A percentile compares a stretch with the other conserved stretches of the same genome.
phyloP scores from a whole-genome alignment of 345 rosid species.

The Physaria fendleri region DNA sequence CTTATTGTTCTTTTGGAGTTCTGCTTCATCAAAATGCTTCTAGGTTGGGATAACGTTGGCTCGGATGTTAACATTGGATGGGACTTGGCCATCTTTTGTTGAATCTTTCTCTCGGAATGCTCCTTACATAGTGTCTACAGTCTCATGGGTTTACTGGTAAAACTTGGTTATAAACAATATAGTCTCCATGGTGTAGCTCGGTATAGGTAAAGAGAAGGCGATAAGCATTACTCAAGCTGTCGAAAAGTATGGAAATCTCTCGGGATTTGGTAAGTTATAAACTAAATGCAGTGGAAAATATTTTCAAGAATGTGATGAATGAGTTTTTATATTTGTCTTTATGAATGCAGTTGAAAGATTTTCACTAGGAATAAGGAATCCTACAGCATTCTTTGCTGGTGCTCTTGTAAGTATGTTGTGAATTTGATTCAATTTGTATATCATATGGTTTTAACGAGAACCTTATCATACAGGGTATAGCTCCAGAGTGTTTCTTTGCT shows the following conservation, averaged over 20 bases:
- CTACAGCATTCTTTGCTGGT: conserved; percentile 80
- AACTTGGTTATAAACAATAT: conserved; percentile 16
- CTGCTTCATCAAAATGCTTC: not conserved
- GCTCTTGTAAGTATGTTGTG: conserved; percentile 46
- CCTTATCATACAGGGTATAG: conserved; percentile 61
- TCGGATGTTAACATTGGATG: conserved; percentile 64
- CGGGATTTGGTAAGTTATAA: conserved; percentile 62
- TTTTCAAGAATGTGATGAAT: not conserved
- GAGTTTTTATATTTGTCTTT: not conserved
- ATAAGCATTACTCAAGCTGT: conserved; percentile 43
- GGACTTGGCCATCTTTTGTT: conserved; percentile 71
- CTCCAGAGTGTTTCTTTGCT: conserved; percentile 78
- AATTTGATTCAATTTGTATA: not conserved
- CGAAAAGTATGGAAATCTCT: conserved; percentile 70
- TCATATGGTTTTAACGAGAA: not conserved
- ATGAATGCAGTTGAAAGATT: conserved; percentile 70
- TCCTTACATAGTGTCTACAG: conserved; percentile 57
- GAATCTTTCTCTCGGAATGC: conserved; percentile 61
- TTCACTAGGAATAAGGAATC: conserved; percentile 81
- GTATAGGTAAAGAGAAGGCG: conserved; percentile 69
- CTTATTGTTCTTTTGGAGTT: not conserved
- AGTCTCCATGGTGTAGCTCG: conserved; percentile 32
- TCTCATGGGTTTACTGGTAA: conserved; percentile 87
- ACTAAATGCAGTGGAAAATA: not conserved
- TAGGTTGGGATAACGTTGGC: conserved; percentile 75